Evolutionary conservation across 2,329 filamentous ascomycete genomes (phyloP), one percentile per base, ranked within the genome.

Genomic region (Cladobotryum protrusum): DNA sequence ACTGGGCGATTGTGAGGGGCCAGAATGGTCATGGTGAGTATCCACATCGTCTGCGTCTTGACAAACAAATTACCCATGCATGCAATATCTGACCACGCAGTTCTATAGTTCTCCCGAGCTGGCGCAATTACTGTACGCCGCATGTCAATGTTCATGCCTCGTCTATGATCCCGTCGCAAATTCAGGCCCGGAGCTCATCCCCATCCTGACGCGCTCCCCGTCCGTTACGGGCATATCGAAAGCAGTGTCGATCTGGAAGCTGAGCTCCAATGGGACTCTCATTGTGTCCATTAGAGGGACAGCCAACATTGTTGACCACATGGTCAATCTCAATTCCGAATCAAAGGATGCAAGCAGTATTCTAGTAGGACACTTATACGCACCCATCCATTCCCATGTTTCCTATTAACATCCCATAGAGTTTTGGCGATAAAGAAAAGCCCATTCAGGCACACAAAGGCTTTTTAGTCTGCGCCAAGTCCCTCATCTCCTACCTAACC

Each of bases 231-330:
- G 57, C 0, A 57, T 49, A 14, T 49, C 52, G 5, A 60, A 60
- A 36, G 57, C 58, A 4, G 48, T 54, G 2, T 59, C 58, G 1
- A 55, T 59, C 24, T 61, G 58, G 57, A 58, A 55, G 19, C 42
- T 45, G 2, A 48, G 48, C 2, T 36, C 52, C 6, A 45, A 37
- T 3, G 53, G 54, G 1, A 50, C 53, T 1, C 18, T 61, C 1
- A 52, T 59, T 36, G 54, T 60, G 3, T 54, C 58, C 5, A 48
- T 61, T 9, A 45, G 58, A 17, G 59, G 59, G 0, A 59, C 59
- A 1, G 55, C 57, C 0, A 53, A 52, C 32, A 47, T 48, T 20
- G 43, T 54, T 2, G 59, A 61, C 19, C 58, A 60, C 34, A 56
- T 60, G 45, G 59, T 60, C 3, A 61, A 61, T 33, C 47, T 60